Evolutionary conservation across 2,329 filamentous ascomycete species (phyloP), one percentile per base, ranked within the genome.

Genomic region (Teratosphaeria epicoccoides): DNA sequence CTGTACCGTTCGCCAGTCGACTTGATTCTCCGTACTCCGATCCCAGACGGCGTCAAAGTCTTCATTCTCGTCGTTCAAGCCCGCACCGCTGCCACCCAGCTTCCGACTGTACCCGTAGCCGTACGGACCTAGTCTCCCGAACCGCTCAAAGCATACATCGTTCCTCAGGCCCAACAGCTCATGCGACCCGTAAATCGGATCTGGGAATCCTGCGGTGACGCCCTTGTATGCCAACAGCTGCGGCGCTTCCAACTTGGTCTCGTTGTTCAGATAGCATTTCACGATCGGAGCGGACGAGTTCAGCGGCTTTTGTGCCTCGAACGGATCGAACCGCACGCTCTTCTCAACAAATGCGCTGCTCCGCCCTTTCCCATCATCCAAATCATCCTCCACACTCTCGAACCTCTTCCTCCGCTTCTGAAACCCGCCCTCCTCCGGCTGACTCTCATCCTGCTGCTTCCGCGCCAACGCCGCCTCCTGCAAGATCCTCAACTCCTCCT

Each of bases 141-240:
- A 95, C 1, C 93, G 80, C 60, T 98, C 93, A 64, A 95, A 96
- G 71, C 93, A 98, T 46, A 96, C 80, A 62, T 95, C 85, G 58
- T 94, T 81, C 17, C 85, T 81, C 29, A 97, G 73, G 0, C 83
- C 84, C 11, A 97, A 70, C 40, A 91, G 68, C 9, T 89, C 82
- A 62, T 95, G 90, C 0, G 88, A 95, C n/a, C 93, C 93, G 63
- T 91, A 79, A 2, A 87, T 80, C 53, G 88, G 80, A 47, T 93
- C 81, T 0, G 93, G 93, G 66, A 95, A 94, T 1, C 90, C 91
- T 53, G 80, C 77, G 0, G 89, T 86, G 2, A 93, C 79, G 2
- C 91, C 91, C 10, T 84, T 74, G 60, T 87, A 90, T 58, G 84
- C 85, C 20, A 82, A 82, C 44, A 95, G 71, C 4, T 77, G 69